phyloP scores from a whole-genome alignment of 345 rosid genomes.

The Euphorbia peplus region DNA sequence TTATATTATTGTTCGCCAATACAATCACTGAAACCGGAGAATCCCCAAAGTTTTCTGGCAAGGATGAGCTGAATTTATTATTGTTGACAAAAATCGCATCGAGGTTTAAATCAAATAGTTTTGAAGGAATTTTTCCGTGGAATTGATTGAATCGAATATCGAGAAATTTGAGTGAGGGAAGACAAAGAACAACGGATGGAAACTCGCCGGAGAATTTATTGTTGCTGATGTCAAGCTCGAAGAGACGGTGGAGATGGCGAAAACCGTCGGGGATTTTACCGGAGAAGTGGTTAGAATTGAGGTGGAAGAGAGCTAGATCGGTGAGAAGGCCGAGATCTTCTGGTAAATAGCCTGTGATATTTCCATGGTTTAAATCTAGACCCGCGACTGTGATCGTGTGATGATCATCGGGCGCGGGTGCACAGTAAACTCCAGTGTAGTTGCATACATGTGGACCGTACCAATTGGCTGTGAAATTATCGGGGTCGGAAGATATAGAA shows the following conservation, averaged over 20 bases:
- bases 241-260: constrained; percentile 41
- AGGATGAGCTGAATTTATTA: constrained; percentile 61
- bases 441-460: constrained; percentile 74
- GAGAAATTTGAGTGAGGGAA: constrained; percentile 72
- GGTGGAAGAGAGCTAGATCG: constrained; percentile 73
- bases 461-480: constrained; percentile 63
- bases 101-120: constrained; percentile 60
- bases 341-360: constrained; percentile 61
- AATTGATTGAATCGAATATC: constrained; percentile 70
- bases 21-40: constrained; percentile 76
- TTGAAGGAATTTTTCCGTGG: constrained; percentile 51
- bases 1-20: constrained; percentile 62
- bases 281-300: constrained; percentile 66
- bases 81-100: constrained; percentile 82
- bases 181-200: constrained; percentile 51
- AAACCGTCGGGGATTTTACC: constrained; percentile 59
- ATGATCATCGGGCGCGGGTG: constrained; percentile 60
- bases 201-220: constrained; percentile 62
- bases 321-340: constrained; percentile 67
- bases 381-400: constrained; percentile 67
- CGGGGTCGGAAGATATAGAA: constrained; percentile 66
- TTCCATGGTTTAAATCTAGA: constrained; percentile 72
- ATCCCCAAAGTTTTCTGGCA: constrained; percentile 73
- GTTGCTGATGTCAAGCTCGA: constrained; percentile 78
- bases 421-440: constrained; percentile 81